These are phyloP conservation scores for Gloeostereum incarnatum DNA, from an alignment of 768 basidiomycete genomes.

Conservation along the genomic window DNA sequence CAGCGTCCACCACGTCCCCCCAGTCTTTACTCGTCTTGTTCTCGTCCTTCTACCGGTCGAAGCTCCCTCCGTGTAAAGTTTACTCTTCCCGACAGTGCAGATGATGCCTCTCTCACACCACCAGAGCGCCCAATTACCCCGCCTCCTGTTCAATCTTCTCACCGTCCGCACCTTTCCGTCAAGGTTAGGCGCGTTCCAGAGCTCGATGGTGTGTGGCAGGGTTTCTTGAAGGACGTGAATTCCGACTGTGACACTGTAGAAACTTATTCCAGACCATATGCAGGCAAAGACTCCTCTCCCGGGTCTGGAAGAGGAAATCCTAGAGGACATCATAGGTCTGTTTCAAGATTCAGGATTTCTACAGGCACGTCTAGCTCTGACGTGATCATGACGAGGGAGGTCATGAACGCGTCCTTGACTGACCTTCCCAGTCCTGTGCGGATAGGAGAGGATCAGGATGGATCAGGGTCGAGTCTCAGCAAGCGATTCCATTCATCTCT, in stretches of 20 bases:
- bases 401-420: background rate
- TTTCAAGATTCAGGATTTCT: constrained; percentile 12
- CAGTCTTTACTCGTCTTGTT: constrained; percentile 12
- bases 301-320: too few relatives aligned
- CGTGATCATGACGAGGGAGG: background rate
- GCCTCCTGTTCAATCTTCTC: constrained; percentile 5
- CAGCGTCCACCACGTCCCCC: constrained; percentile 21
- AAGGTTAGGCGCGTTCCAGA: constrained; percentile 12
- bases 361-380: background rate
- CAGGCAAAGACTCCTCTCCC: constrained; percentile 12
- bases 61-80: background rate
- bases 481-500: background rate
- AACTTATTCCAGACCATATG: constrained; percentile 2
- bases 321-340: constrained; percentile 22
- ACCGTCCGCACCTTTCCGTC: constrained; percentile 1
- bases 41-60: background rate
- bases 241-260: constrained; percentile 10
- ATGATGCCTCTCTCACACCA: background rate
- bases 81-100: background rate
- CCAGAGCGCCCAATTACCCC: constrained; percentile 1
- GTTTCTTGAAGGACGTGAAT: constrained; percentile 17
- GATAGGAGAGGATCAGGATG: background rate
- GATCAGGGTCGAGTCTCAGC: background rate
- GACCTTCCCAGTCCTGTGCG: background rate
- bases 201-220: constrained; percentile 20